Conservation (phyloP, 1,284 basidiomycete genomes). For the Ganoderma sinense region DNA sequence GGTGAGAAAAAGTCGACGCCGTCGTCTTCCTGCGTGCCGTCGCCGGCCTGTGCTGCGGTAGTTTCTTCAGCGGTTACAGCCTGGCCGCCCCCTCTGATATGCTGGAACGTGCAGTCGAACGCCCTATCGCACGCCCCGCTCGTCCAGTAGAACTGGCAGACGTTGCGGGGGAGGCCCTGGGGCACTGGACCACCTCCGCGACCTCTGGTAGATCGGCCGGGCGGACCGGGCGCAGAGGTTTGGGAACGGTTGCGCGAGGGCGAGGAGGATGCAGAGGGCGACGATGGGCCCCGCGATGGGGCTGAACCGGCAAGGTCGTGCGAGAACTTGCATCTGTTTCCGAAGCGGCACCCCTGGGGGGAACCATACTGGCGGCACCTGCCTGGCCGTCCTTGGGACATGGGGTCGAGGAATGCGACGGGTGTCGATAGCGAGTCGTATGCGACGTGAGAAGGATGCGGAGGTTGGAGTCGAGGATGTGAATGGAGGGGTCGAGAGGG, state of each 20-base stretch:
- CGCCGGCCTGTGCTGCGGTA: conserved; percentile 3
- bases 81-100: conserved; percentile 40
- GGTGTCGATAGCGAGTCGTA: background rate
- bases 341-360: conserved; percentile 22
- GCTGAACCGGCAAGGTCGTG: conserved; percentile 27
- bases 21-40: conserved; percentile 10
- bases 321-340: conserved; percentile 26
- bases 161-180: conserved; percentile 43
- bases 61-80: background rate
- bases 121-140: conserved; percentile 55
- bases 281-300: conserved; percentile 11
- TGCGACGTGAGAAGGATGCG: background rate
- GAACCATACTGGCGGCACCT: conserved; percentile 11
- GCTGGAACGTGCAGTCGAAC: conserved; percentile 57
- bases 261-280: conserved; percentile 6
- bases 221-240: conserved; percentile 8
- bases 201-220: background rate
- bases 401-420: background rate
- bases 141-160: conserved; percentile 62
- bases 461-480: background rate
- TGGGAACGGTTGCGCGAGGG: conserved; percentile 20
- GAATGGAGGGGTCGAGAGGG: background rate
- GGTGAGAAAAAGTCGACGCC: conserved; percentile 54
- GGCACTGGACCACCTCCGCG: background rate
- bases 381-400: conserved; percentile 17